These are phyloP conservation scores for Aspergillus hiratsukae DNA, from an alignment of 2,329 filamentous ascomycete species.

Conservation along the genomic window DNA sequence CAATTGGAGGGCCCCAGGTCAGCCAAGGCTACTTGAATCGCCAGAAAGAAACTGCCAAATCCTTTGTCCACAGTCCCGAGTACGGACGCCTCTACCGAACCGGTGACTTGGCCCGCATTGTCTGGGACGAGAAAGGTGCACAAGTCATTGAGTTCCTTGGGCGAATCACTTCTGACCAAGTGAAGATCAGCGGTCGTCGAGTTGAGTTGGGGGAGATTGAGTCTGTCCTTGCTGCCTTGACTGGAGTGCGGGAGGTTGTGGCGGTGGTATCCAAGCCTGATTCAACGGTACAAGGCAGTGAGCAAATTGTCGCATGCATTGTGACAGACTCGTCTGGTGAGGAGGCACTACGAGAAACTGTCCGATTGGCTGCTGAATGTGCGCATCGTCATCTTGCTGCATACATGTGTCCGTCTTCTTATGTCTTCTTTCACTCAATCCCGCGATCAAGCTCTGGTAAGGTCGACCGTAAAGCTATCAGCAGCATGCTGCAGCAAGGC, in stretches of 20 bases:
- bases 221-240: constrained; percentile 22
- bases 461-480: constrained; percentile 22
- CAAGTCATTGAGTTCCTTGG: constrained; percentile 69
- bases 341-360: constrained; percentile 8
- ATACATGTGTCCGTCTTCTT: constrained; percentile 24
- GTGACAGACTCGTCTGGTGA: constrained; percentile 11
- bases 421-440: constrained; percentile 17
- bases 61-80: constrained; percentile 22
- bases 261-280: constrained; percentile 18
- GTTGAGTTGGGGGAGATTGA: constrained; percentile 77
- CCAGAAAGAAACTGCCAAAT: constrained; percentile 19
- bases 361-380: constrained; percentile 11
- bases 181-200: constrained; percentile 80
- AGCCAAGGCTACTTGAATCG: constrained; percentile 27
- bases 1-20: constrained; percentile 33
- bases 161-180: constrained; percentile 70
- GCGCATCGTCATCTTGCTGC: constrained; percentile 14
- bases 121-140: constrained; percentile 52
- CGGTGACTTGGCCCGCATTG: constrained; percentile 51
- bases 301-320: constrained; percentile 25
- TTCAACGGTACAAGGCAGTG: constrained; percentile 14
- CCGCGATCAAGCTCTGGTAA: constrained; percentile 25
- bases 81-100: constrained; percentile 48
- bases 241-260: constrained; percentile 20
- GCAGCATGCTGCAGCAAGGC: constrained; percentile 7